Percentiles rank a stretch among this genome's conserved stretches.
Evolutionary conservation across 306 rosid genomes (phyloP).

Genomic region (Lathyrus oleraceus): DNA sequence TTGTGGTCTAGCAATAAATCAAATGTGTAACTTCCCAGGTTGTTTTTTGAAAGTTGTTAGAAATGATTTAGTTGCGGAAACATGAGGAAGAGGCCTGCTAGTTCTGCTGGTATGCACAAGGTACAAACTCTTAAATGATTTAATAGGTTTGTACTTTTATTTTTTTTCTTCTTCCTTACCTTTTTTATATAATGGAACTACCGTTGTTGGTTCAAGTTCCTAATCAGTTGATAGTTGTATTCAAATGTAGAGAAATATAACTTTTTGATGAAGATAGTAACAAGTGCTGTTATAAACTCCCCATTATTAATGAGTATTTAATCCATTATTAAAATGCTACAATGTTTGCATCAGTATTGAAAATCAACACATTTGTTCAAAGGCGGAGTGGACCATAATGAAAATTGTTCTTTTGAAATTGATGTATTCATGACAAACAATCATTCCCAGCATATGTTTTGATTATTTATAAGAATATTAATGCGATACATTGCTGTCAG

Average conservation of each 20-base stretch:
- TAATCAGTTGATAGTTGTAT: slow-evolving; percentile 31
- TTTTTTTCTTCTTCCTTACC: not conserved
- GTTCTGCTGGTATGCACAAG: slow-evolving; percentile 40
- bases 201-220: slow-evolving; percentile 22
- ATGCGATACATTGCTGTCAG: not conserved
- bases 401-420: not conserved
- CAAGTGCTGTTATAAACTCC: slow-evolving; percentile 30
- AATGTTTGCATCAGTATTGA: not conserved
- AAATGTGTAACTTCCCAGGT: slow-evolving; percentile 25
- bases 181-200: not conserved
- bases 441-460: not conserved
- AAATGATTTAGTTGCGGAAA: slow-evolving; percentile 40
- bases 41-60: slow-evolving; percentile 31
- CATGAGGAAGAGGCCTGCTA: slow-evolving; percentile 30
- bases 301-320: slow-evolving; percentile 21
- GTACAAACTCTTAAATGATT: slow-evolving; percentile 15
- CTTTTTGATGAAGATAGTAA: slow-evolving; percentile 31
- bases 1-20: slow-evolving; percentile 39
- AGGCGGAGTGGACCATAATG: not conserved
- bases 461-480: not conserved
- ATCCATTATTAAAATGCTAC: not conserved
- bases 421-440: not conserved
- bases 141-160: not conserved
- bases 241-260: slow-evolving; percentile 41
- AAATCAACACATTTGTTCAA: not conserved